phyloP scores from a whole-genome alignment of 208 protist genomes.

The Trypanosoma grayi region DNA sequence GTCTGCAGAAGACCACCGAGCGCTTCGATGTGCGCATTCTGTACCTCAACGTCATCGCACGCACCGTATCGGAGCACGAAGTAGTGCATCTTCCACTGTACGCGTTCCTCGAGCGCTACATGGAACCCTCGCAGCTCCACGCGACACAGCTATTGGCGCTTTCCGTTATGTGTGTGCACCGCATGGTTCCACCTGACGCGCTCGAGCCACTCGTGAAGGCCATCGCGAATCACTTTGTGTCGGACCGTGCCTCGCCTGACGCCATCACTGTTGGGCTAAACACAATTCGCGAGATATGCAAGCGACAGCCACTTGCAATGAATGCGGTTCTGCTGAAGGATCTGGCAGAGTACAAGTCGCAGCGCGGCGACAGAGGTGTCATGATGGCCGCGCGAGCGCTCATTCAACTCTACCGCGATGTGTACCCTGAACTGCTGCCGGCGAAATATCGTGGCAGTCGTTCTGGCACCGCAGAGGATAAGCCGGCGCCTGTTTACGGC shows the following conservation, averaged over 20 bases:
- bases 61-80: constrained; percentile 93
- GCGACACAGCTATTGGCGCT: constrained; percentile 95
- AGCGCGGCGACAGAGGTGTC: constrained; percentile 94
- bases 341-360: constrained; percentile 92
- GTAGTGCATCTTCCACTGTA: constrained; percentile 97
- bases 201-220: constrained; percentile 91
- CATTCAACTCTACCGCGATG: constrained; percentile 94
- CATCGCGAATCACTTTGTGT: constrained; percentile 97
- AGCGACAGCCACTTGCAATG: constrained; percentile 94
- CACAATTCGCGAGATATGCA: constrained; percentile 96
- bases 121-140: constrained; percentile 96
- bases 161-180: constrained; percentile 94
- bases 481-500: constrained; percentile 58
- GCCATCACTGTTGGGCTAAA: constrained; percentile 96
- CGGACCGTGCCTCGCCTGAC: constrained; percentile 90
- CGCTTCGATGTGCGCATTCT: constrained; percentile 95
- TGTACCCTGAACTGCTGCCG: constrained; percentile 95
- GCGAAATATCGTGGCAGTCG: constrained; percentile 88
- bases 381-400: constrained; percentile 95
- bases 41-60: constrained; percentile 96
- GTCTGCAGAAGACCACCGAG: constrained; percentile 91
- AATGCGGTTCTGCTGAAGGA: constrained; percentile 92
- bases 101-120: constrained; percentile 95
- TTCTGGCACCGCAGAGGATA: constrained; percentile 28
- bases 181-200: constrained; percentile 92